Base-by-base conservation (phyloP, 2,329 filamentous ascomycete genomes). In the Fusarium sulawesiense region DNA sequence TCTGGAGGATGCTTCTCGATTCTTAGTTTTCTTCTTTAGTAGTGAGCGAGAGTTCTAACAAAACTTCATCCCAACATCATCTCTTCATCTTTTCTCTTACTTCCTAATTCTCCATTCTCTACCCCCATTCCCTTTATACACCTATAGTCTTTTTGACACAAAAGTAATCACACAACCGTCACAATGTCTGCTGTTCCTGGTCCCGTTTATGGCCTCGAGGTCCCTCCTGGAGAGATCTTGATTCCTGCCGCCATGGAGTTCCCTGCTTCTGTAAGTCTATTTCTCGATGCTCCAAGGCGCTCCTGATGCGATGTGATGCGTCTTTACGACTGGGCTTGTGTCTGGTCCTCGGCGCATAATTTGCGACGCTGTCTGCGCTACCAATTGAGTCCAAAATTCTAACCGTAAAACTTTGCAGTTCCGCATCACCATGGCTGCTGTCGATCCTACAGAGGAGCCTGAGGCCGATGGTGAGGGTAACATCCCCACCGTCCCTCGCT, bases 341-440 rank as follows among this genome's bases (percentile, higher is more conserved):
- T 50, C 18, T n/a, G 13, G 37, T 29, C 11, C 46, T 16, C 18
- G 32, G 58, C 56, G 59, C 61, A 62, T 57, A 41, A 42, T 45
- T 66, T 70, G 69, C 69, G 69, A 63, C 57, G 41, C 23, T 11
- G 41, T 25, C 20, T 45, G 34, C 46, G n/a, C 41, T 37, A 37
- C 32, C 25, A 25, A 34, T 29, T 32, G n/a, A 30, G 30, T 45
- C 29, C 30, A 45, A 29, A 44, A 21, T 60, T 58, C 71, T 71
- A 47, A 73, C 58, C 47, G n/a, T 50, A 56, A 68, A 73, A 70
- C 56, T 64, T 56, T 42, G 29, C 77, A 97, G 94, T 97, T 98
- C 84, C 93, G 93, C 80, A 93, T 99, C 78, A 98, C 94, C 77
- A 99, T 99, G 96, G 96, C 97, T 77, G 96, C 96, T 72, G 91